These are phyloP conservation scores for Kwoniella sp. DNA, from an alignment of 768 basidiomycete genomes.

Conservation along the genomic window DNA sequence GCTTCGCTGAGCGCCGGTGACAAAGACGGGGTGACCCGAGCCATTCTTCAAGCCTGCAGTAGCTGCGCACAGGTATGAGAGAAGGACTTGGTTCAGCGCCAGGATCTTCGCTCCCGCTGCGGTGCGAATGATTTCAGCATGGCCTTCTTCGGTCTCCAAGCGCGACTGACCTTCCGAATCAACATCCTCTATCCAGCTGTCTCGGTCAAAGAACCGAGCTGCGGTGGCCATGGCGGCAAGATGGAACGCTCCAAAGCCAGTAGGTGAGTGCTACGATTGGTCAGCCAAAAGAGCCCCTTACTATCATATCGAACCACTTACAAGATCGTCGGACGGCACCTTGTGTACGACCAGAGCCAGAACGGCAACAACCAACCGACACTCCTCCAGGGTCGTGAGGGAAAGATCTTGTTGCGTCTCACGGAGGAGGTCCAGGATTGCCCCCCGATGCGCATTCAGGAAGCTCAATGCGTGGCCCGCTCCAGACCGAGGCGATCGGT, in stretches of 20 bases:
- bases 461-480: slow-evolving; percentile 62
- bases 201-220: slow-evolving; percentile 63
- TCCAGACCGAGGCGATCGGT: slow-evolving; percentile 44
- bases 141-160: too few species aligned
- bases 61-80: slow-evolving; percentile 33
- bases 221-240: slow-evolving; percentile 70
- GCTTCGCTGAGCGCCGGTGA: slow-evolving; percentile 27
- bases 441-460: slow-evolving; percentile 74
- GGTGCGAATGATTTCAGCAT: too few species aligned
- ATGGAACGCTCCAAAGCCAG: slow-evolving; percentile 83
- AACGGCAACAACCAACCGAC: slow-evolving; percentile 70
- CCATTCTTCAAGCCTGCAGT: slow-evolving; percentile 33
- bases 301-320: slow-evolving; percentile 50
- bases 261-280: slow-evolving; percentile 37
- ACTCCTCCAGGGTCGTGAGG: slow-evolving; percentile 68
- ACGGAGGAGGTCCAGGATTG: slow-evolving; percentile 74
- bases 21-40: slow-evolving; percentile 35
- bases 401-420: slow-evolving; percentile 64
- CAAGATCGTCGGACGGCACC: slow-evolving; percentile 73
- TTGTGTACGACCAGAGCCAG: slow-evolving; percentile 65
- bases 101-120: slow-evolving; percentile 18
- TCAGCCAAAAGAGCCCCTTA: slow-evolving; percentile 58
- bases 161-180: slow-evolving; percentile 58
- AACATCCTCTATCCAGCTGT: slow-evolving; percentile 59
- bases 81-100: slow-evolving; percentile 27